A percentile compares a stretch with the other conserved stretches of the same genome.
Evolutionary conservation across 164 flowering plant species (phyloP).

Genomic region (Pachysandra terminalis): DNA sequence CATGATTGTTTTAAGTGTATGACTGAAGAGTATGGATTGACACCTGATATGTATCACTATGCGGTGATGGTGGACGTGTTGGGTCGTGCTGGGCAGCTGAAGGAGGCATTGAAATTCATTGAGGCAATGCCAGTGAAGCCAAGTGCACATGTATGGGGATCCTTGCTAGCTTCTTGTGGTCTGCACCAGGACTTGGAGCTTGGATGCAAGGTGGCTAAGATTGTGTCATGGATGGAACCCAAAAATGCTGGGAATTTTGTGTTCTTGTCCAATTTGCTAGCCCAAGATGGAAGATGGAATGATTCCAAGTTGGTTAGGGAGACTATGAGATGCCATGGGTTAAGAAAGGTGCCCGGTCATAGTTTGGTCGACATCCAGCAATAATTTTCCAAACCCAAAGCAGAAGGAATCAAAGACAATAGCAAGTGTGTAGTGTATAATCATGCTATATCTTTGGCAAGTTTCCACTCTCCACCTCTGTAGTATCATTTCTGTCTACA

Average conservation of each 20-base stretch:
- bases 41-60: constrained; percentile 1
- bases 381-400: too few species aligned
- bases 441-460: too few species aligned
- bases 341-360: constrained; percentile 10
- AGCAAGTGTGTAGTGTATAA: too few species aligned
- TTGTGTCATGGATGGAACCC: constrained; percentile 12
- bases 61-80: constrained; percentile 16
- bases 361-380: background rate
- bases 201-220: constrained; percentile 11
- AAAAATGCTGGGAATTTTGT: constrained; percentile 16
- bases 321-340: constrained; percentile 10
- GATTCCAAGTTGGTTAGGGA: constrained; percentile 14
- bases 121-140: constrained; percentile 10
- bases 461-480: too few species aligned
- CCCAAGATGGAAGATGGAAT: constrained; percentile 15
- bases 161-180: constrained; percentile 15
- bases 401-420: too few species aligned
- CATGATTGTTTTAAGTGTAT: constrained; percentile 11
- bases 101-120: constrained; percentile 14
- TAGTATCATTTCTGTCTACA: too few species aligned
- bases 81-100: constrained; percentile 16
- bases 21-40: constrained; percentile 10
- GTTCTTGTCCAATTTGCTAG: constrained; percentile 12
- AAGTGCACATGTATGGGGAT: constrained; percentile 13
- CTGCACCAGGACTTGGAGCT: constrained; percentile 11